Conservation (phyloP, 306 rosid genomes). For the Cucurbita ficifolia region DNA sequence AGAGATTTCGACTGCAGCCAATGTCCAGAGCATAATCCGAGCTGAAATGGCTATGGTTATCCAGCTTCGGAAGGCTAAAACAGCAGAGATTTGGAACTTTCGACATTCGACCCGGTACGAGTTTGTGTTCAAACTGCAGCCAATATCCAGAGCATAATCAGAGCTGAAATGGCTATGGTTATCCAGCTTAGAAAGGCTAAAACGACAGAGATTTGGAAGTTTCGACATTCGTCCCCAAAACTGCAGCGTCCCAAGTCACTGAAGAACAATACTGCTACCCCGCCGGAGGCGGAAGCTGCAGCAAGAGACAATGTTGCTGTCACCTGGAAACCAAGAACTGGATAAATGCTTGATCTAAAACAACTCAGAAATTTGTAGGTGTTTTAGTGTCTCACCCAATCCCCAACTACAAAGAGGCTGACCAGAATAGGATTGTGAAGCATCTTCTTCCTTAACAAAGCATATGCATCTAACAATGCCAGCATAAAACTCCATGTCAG, state of each 20-base stretch:
- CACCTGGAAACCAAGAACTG: constrained; percentile 28
- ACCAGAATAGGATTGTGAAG: constrained; percentile 61
- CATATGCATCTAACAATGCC: constrained; percentile 63
- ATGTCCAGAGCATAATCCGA: constrained; percentile 78
- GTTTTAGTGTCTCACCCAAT: constrained; percentile 49
- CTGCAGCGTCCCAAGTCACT: constrained; percentile 50
- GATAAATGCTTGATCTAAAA: not conserved
- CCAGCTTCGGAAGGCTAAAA: constrained; percentile 74
- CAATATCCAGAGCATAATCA: constrained; percentile 80
- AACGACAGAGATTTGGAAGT: constrained; percentile 60
- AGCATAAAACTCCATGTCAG: constrained; percentile 68
- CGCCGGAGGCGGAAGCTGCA: constrained; percentile 83
- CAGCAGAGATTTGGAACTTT: constrained; percentile 62
- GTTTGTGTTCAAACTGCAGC: constrained; percentile 45
- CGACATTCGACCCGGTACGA: constrained; percentile 34
- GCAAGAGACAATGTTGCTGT: constrained; percentile 70
- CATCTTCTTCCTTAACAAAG: constrained; percentile 56
- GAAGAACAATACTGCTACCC: constrained; percentile 59
- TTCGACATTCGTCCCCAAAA: constrained; percentile 43
- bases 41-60: constrained; percentile 52
- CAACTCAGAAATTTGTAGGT: too few relatives aligned
- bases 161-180: constrained; percentile 49
- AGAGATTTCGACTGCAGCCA: constrained; percentile 36
- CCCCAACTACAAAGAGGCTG: constrained; percentile 89
- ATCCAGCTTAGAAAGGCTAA: constrained; percentile 81